A percentile compares a stretch with the other conserved stretches of the same genome.
Evolutionary conservation across 345 rosid species (phyloP).

Genomic region (Salix purpurea): DNA sequence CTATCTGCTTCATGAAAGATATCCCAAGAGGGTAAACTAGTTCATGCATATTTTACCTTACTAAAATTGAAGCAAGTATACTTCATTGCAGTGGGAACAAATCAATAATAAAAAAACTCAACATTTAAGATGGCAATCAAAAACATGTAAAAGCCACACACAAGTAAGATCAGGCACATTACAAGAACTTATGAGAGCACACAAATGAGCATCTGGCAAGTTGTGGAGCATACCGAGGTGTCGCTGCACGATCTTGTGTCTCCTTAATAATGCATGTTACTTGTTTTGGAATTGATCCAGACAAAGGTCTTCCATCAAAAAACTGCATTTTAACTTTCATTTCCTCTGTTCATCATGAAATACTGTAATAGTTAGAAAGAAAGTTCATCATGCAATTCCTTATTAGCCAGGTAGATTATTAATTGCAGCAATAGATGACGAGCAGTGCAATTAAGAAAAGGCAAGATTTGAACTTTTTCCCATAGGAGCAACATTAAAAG

Average conservation of each 20-base stretch:
- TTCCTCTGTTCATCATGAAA: conserved; percentile 57
- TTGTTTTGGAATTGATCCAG: conserved; percentile 75
- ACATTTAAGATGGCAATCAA: neutral
- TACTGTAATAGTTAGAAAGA: neutral
- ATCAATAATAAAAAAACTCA: neutral
- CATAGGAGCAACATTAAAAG: neutral
- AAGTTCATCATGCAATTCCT: too few relatives aligned
- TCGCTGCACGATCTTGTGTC: conserved; percentile 54
- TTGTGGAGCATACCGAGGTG: conserved; percentile 54
- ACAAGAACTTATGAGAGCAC: neutral
- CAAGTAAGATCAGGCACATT: neutral
- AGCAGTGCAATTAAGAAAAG: neutral
- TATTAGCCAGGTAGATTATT: too few relatives aligned
- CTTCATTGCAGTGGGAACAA: neutral
- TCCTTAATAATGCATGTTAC: conserved; percentile 69
- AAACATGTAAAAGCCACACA: neutral
- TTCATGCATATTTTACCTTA: neutral
- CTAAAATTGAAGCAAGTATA: neutral
- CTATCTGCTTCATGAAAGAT: neutral
- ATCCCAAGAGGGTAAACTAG: neutral
- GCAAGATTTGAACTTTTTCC: neutral
- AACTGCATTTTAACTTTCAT: conserved; percentile 71
- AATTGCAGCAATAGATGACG: neutral
- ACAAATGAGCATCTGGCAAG: conserved; percentile 3
- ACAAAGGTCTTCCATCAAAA: conserved; percentile 68